Base-by-base conservation (phyloP, 2,329 filamentous ascomycete species). In the Trichophyton mentagrophytes region DNA sequence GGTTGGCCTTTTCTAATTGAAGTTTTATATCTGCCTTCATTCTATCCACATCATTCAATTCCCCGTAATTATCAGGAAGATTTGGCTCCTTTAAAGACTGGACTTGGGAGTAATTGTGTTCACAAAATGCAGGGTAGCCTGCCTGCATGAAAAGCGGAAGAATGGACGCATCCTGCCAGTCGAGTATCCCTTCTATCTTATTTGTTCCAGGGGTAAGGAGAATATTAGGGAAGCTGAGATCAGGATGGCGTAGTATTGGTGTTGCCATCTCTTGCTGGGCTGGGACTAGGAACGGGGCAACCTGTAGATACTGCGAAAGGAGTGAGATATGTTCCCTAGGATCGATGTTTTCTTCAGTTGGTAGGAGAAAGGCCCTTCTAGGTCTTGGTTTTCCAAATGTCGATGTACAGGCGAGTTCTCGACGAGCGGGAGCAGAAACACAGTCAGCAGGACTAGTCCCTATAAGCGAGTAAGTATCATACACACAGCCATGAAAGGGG, bases 121-220 rank as follows among this genome's bases (percentile, higher is more conserved):
- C 60, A 51, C 60, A 64, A 33, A 64, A 63, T 11, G 57, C 40
- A 15, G 63, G 63, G 36, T 63, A 64, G 1, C 63, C 61, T 15
- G 61, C 49, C 40, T 60, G 60, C 53, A 60, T 58, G n/a, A 62
- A 60, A 22, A 62, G 22, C 2, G 62, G 61, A 58, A 64, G 49
- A 17, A 64, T 58, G 1, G 49, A 40, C 2, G 62, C 40, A 61
- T 62, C 61, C 40, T 64, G 62, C 62, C 62, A 64, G 33, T 64
- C 62, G 56, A 64, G 59, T 13, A 64, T 22, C 2, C 22, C 11
- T 22, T 59, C 15, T 15, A 64, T 64, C 40, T 64, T 64, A 20
- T 25, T 62, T 4, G 62, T 59, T 9, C 42, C 56, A 3, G 62
- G 61, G 13, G 27, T 58, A 27, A 64, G 44, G 1, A 64, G n/a